Percentiles rank a stretch among this genome's conserved stretches.
phyloP scores from a whole-genome alignment of 768 basidiomycete genomes.

The Auriscalpium vulgare region DNA sequence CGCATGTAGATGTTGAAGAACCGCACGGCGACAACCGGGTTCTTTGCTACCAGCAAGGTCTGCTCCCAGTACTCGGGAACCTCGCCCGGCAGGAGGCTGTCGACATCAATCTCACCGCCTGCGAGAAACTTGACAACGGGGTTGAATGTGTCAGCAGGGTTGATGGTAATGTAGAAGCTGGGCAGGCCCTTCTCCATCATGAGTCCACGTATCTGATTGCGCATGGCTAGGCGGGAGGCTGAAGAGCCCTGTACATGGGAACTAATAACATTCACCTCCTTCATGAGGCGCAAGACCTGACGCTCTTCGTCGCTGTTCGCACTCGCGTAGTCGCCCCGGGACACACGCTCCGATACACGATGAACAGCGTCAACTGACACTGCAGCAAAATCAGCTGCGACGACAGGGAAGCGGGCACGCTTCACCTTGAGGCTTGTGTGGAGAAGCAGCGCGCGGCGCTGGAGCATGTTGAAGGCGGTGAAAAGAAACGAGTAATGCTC shows the following conservation, averaged over 20 bases:
- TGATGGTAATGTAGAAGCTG: conserved; percentile 6
- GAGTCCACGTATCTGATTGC: too few species aligned
- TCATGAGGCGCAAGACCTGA: conserved; percentile 18
- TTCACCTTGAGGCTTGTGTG: conserved; percentile 26
- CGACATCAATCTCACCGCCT: conserved; percentile 30
- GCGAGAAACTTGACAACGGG: conserved; percentile 34
- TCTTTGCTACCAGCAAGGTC: conserved; percentile 27
- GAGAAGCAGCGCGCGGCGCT: conserved; percentile 23
- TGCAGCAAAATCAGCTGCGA: conserved; percentile 21
- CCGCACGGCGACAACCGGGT: conserved; percentile 31
- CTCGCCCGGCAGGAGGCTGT: conserved; percentile 21
- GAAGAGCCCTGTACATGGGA: too few species aligned
- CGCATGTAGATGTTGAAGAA: conserved; percentile 37
- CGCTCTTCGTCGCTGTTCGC: conserved; percentile 21
- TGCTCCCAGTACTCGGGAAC: conserved; percentile 26
- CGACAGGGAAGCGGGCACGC: conserved; percentile 14
- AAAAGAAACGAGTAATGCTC: conserved; percentile 35
- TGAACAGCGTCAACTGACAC: conserved; percentile 20
- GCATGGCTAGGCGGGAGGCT: too few species aligned
- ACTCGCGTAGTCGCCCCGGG: too few species aligned
- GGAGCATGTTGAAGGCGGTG: conserved; percentile 33
- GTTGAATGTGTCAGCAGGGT: conserved; percentile 36
- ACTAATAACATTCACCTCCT: conserved; percentile 10
- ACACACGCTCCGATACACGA: conserved; percentile 3
- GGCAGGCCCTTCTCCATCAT: too few species aligned